phyloP scores from a whole-genome alignment of 1,284 basidiomycete species.

The Wallemia ichthyophaga region DNA sequence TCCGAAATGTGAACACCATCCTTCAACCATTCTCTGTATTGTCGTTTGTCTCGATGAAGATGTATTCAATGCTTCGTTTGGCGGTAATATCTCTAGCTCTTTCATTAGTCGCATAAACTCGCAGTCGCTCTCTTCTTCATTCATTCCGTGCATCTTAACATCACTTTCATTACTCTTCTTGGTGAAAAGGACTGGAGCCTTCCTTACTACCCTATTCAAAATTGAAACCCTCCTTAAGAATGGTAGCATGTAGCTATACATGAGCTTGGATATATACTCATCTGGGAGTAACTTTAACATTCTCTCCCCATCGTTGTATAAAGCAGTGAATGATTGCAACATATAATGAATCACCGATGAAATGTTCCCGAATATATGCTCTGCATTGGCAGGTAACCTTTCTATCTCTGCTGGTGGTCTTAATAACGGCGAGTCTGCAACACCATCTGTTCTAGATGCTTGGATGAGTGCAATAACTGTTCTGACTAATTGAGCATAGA shows the following conservation, averaged over 20 bases:
- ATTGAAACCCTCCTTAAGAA: background rate
- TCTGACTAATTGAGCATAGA: conserved; percentile 61
- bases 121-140: background rate
- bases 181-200: background rate
- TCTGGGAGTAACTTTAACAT: background rate
- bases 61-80: background rate
- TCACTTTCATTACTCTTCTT: background rate
- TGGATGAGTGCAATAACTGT: conserved; percentile 53
- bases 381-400: background rate
- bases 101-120: background rate
- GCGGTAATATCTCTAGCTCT: background rate
- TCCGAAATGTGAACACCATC: background rate
- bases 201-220: background rate
- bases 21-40: background rate
- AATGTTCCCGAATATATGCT: background rate
- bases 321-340: background rate
- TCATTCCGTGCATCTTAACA: background rate
- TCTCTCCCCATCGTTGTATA: background rate
- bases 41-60: background rate
- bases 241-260: background rate
- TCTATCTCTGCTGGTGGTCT: background rate
- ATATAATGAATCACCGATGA: background rate
- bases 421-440: background rate
- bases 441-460: conserved; percentile 22
- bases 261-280: background rate